phyloP scores from a whole-genome alignment of 495 filamentous ascomycete species.

The Jackrogersella multiformis region DNA sequence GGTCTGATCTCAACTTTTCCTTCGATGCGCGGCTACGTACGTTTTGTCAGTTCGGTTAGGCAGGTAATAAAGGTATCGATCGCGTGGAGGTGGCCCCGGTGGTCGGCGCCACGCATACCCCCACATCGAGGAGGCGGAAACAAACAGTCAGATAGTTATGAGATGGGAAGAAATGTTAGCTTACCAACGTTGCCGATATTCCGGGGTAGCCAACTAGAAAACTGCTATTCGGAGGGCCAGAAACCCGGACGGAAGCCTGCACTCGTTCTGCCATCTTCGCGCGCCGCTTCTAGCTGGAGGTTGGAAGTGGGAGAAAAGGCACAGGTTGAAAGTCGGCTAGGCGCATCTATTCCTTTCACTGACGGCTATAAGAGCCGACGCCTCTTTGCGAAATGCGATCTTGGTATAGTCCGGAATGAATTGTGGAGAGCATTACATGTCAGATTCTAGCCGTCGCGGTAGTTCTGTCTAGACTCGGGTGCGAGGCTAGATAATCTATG shows the following conservation, averaged over 20 bases:
- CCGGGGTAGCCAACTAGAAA: slow-evolving; percentile 97
- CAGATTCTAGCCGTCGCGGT: slow-evolving; percentile 19
- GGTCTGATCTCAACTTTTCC: slow-evolving; percentile 98
- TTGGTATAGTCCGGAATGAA: slow-evolving; percentile 12
- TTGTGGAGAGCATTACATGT: slow-evolving; percentile 28
- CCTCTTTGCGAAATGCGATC: slow-evolving; percentile 39
- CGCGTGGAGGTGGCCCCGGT: background rate
- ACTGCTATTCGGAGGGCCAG: slow-evolving; percentile 95
- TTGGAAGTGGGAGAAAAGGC: slow-evolving; percentile 15
- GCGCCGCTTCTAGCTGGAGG: slow-evolving; percentile 38
- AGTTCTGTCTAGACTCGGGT: background rate
- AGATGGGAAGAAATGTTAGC: slow-evolving; percentile 42
- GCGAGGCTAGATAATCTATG: background rate
- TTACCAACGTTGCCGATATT: slow-evolving; percentile 96
- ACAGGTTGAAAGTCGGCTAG: slow-evolving; percentile 30
- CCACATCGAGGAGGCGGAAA: slow-evolving; percentile 18
- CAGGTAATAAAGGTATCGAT: slow-evolving; percentile 4
- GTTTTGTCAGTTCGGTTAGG: slow-evolving; percentile 42
- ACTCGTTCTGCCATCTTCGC: slow-evolving; percentile 60
- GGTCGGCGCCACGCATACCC: slow-evolving; percentile 1
- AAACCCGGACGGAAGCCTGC: slow-evolving; percentile 95
- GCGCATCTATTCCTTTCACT: slow-evolving; percentile 44
- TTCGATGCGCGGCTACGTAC: slow-evolving; percentile 84
- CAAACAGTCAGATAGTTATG: slow-evolving; percentile 11
- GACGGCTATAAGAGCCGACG: slow-evolving; percentile 44